Evolutionary conservation across 768 basidiomycete genomes (phyloP).

Genomic region (Myochromella boudieri): DNA sequence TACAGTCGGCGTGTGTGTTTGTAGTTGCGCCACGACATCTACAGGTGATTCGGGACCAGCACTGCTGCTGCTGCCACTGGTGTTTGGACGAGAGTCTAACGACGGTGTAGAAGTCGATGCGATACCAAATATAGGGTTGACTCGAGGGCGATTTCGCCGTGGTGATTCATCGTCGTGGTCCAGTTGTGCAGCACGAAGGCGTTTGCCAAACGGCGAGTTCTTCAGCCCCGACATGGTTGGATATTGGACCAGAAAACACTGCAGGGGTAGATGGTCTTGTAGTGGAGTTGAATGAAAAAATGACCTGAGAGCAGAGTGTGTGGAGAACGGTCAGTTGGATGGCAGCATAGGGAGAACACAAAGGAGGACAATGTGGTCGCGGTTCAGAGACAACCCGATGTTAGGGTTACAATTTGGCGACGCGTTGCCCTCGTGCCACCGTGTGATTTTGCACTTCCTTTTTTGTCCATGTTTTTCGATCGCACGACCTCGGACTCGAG

Average conservation of each 20-base stretch:
- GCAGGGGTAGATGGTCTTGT: background rate
- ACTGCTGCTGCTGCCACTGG: conserved; percentile 55
- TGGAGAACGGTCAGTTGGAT: background rate
- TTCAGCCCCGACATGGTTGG: conserved; percentile 68
- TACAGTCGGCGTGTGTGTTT: conserved; percentile 21
- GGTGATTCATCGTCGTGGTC: conserved; percentile 58
- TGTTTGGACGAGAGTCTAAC: conserved; percentile 51
- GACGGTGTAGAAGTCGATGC: conserved; percentile 49
- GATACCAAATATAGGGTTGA: conserved; percentile 55
- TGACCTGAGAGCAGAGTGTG: conserved; percentile 1
- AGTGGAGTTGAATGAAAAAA: conserved; percentile 2
- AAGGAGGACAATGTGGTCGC: background rate
- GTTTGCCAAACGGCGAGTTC: conserved; percentile 84
- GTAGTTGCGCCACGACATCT: conserved; percentile 20
- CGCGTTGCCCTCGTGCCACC: conserved; percentile 12
- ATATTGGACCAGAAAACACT: background rate
- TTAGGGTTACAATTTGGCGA: conserved; percentile 5
- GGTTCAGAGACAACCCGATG: conserved; percentile 4
- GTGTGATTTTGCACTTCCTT: too few relatives aligned
- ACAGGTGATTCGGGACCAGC: conserved; percentile 43
- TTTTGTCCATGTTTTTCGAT: too few relatives aligned
- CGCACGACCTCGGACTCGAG: too few relatives aligned
- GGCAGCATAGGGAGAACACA: background rate
- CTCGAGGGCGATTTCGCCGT: conserved; percentile 49
- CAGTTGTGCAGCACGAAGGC: conserved; percentile 70